Conservation (phyloP, 441 rosid species). For the Corymbia calophylla region DNA sequence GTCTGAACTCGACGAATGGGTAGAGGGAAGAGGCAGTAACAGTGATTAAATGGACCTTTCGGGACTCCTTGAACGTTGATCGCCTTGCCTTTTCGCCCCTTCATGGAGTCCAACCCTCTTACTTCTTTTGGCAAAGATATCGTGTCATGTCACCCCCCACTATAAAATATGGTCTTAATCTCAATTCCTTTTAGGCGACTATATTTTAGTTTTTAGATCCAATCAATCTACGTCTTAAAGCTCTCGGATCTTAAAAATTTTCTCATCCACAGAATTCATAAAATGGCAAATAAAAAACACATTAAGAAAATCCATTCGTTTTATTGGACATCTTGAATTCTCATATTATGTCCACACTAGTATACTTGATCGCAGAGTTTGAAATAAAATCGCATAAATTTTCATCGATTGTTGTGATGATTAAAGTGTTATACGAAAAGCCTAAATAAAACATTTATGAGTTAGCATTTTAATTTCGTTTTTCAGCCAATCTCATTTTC, state of each 20-base stretch:
- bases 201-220: not conserved
- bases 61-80: not conserved
- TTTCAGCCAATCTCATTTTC: not conserved
- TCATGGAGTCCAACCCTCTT: not conserved
- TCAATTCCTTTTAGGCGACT: not conserved
- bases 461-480: not conserved
- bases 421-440: not conserved
- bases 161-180: not conserved
- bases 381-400: not conserved
- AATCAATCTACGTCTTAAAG: not conserved
- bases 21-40: not conserved
- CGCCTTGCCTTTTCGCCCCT: not conserved
- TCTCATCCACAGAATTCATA: rapidly evolving
- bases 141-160: not conserved
- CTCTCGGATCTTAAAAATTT: rapidly evolving
- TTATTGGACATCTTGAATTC: rapidly evolving
- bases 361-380: not conserved
- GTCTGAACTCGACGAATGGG: not conserved
- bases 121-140: not conserved
- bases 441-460: not conserved
- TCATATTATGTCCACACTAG: not conserved
- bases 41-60: not conserved
- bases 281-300: rapidly evolving
- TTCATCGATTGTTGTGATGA: not conserved
- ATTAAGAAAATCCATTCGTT: rapidly evolving